Conservation (phyloP, 2,329 filamentous ascomycete species). For the Fusarium sp. region DNA sequence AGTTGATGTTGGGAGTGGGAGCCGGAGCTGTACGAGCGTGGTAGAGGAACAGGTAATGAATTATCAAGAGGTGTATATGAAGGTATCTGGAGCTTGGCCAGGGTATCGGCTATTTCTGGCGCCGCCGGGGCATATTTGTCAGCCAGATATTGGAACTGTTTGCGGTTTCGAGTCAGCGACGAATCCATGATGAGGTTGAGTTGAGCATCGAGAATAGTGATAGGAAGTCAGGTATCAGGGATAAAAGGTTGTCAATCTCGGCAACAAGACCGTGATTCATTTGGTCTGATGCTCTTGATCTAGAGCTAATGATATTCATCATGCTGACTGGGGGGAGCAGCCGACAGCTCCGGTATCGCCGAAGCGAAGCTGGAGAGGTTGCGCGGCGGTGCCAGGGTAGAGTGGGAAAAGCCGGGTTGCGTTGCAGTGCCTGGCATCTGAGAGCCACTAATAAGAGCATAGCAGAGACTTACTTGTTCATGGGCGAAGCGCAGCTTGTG, state of each 20-base stretch:
- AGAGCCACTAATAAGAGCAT: conserved; percentile 4
- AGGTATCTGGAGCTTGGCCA: conserved; percentile 77
- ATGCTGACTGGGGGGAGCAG: conserved; percentile 48
- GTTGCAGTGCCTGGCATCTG: not conserved
- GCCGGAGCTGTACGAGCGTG: conserved; percentile 60
- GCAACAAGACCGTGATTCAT: conserved; percentile 58
- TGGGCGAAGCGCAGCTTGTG: conserved; percentile 78
- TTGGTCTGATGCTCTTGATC: conserved; percentile 77
- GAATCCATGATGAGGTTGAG: conserved; percentile 31
- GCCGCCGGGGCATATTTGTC: conserved; percentile 78
- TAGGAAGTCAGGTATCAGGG: conserved; percentile 56
- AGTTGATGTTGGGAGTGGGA: conserved; percentile 67
- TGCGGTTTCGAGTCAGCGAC: conserved; percentile 44
- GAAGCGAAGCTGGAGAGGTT: conserved; percentile 31
- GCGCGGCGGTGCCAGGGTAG: conserved; percentile 19
- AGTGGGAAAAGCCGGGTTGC: conserved; percentile 29
- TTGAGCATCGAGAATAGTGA: conserved; percentile 15
- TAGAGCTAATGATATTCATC: conserved; percentile 80
- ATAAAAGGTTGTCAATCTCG: conserved; percentile 72
- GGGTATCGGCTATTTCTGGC: conserved; percentile 76
- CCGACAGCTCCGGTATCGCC: conserved; percentile 48
- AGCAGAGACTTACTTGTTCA: conserved; percentile 69
- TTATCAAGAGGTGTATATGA: conserved; percentile 66
- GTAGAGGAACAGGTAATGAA: conserved; percentile 68
- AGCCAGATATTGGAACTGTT: conserved; percentile 75